Evolutionary conservation across 805 yeast species (phyloP).

Genomic region (Lipomyces mesembrius): DNA sequence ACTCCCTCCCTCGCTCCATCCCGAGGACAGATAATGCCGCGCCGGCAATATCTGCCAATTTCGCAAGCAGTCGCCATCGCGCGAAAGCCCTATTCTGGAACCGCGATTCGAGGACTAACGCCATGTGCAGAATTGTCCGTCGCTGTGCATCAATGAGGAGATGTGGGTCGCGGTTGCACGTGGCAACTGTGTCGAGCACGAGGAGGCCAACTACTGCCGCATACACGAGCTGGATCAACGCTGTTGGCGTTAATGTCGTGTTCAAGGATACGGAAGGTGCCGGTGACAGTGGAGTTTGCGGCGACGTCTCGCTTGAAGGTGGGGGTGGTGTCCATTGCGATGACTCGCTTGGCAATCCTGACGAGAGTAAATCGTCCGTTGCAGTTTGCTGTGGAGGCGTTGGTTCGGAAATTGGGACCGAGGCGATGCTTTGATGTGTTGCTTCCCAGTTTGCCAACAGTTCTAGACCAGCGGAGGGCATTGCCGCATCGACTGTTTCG

Average conservation of each 20-base stretch:
- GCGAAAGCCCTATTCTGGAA: conserved; percentile 15
- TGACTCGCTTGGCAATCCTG: not conserved
- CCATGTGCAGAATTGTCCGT: conserved; percentile 15
- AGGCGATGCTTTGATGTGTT: conserved; percentile 8
- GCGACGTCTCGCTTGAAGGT: conserved; percentile 2
- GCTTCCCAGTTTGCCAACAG: conserved; percentile 23
- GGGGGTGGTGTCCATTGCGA: conserved; percentile 1
- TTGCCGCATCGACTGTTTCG: conserved; percentile 10
- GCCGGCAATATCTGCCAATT: conserved; percentile 16
- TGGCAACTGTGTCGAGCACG: conserved; percentile 13
- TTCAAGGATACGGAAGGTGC: not conserved
- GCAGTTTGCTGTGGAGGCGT: not conserved
- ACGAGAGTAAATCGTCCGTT: not conserved
- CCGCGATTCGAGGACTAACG: conserved; percentile 7
- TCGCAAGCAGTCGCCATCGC: conserved; percentile 20
- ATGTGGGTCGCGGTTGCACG: conserved; percentile 12
- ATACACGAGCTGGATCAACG: conserved; percentile 23
- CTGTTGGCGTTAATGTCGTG: conserved; percentile 14
- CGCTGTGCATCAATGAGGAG: conserved; percentile 18
- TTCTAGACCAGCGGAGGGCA: conserved; percentile 11
- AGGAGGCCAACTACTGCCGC: conserved; percentile 28
- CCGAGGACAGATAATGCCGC: conserved; percentile 20
- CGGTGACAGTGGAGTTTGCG: conserved; percentile 5
- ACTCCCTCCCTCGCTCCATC: conserved; percentile 10
- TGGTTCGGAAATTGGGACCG: conserved; percentile 4